These are phyloP conservation scores for Metschnikowia gruessii DNA, from an alignment of 805 yeast species.

Conservation along the genomic window DNA sequence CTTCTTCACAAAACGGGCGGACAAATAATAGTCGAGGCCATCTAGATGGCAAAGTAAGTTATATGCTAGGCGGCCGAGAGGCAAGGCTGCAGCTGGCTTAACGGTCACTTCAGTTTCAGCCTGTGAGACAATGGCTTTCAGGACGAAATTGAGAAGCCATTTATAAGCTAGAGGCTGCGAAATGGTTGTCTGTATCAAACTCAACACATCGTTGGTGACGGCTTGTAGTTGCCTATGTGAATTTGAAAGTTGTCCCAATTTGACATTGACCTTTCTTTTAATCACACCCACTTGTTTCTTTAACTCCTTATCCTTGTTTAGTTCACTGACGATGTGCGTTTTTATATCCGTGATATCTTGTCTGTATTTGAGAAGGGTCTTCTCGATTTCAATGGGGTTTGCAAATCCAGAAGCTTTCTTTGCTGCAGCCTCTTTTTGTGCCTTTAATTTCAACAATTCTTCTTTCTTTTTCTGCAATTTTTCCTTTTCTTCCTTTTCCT, in stretches of 20 bases:
- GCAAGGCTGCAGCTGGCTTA: conserved; percentile 71
- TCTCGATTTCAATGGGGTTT: conserved; percentile 37
- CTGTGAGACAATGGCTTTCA: conserved; percentile 84
- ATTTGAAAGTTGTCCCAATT: conserved; percentile 87
- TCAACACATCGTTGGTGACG: conserved; percentile 50
- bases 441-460: conserved; percentile 16
- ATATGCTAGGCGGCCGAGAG: conserved; percentile 67
- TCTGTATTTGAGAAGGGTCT: conserved; percentile 46
- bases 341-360: conserved; percentile 58
- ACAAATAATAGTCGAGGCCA: conserved; percentile 52
- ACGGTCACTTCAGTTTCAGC: conserved; percentile 91
- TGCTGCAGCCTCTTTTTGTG: conserved; percentile 15
- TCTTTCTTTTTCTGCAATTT: conserved; percentile 18
- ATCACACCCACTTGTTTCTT: conserved; percentile 56
- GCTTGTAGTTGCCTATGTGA: conserved; percentile 55
- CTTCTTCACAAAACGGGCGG: conserved; percentile 85
- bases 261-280: conserved; percentile 78
- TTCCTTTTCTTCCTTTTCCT: conserved; percentile 20
- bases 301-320: conserved; percentile 47
- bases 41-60: conserved; percentile 48
- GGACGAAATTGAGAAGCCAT: conserved; percentile 78
- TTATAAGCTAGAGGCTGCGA: conserved; percentile 48
- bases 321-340: conserved; percentile 50
- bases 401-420: conserved; percentile 31
- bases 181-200: conserved; percentile 48